Evolutionary conservation across 2,329 filamentous ascomycete species (phyloP).

Genomic region (Diaporthe longicolla): DNA sequence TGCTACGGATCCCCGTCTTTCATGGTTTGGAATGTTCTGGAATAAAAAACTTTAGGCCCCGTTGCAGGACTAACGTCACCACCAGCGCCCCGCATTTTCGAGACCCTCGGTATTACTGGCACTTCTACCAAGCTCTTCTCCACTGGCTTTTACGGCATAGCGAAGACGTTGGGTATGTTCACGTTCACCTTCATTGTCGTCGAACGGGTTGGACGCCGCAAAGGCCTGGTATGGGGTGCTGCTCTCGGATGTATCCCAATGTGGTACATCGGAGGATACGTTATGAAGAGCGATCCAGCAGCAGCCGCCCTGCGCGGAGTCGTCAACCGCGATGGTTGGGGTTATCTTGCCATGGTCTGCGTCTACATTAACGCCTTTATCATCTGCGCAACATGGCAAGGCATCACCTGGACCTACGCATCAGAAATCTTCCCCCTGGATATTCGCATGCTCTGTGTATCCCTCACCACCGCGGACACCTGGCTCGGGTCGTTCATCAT

Average conservation of each 20-base stretch:
- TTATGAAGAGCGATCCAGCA: conserved; percentile 20
- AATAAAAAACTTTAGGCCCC: no score
- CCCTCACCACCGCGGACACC: conserved; percentile 15
- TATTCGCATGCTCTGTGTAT: conserved; percentile 21
- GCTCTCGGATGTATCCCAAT: conserved; percentile 17
- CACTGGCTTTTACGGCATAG: conserved; percentile 74
- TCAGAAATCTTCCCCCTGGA: conserved; percentile 21
- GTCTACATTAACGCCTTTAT: conserved; percentile 23
- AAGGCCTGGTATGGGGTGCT: conserved; percentile 19
- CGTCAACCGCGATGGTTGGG: conserved; percentile 21
- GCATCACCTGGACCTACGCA: conserved; percentile 24
- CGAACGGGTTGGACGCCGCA: conserved; percentile 17
- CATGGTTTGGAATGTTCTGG: no score
- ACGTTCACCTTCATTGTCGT: conserved; percentile 72
- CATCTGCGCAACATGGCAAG: conserved; percentile 27
- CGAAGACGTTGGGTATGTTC: conserved; percentile 71
- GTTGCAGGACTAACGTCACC: no score
- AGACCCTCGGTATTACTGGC: conserved; percentile 56
- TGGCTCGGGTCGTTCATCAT: conserved; percentile 24
- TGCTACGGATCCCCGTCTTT: no score
- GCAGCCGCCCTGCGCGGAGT: conserved; percentile 13
- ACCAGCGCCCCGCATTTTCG: conserved; percentile 50
- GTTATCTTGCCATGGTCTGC: conserved; percentile 25
- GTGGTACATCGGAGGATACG: conserved; percentile 24
- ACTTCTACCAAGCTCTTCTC: conserved; percentile 69